Conservation (phyloP, 805 yeast genomes). For the Trichomonascus vanleenenianus region DNA sequence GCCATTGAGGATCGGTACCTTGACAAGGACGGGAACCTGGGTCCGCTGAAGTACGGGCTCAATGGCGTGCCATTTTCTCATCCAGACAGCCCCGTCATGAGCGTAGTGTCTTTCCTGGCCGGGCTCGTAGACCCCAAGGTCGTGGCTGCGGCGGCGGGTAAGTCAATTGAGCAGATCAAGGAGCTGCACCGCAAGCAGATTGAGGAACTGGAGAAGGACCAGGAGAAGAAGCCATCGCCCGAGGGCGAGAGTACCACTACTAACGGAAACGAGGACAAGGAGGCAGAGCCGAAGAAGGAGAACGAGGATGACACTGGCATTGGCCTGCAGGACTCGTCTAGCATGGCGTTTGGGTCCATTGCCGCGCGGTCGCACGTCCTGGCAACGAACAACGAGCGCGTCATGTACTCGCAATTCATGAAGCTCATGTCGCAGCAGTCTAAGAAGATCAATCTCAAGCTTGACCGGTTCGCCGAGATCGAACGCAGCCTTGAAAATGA, state of each 20-base stretch:
- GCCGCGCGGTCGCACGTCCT: slow-evolving; percentile 76
- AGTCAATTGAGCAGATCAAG: slow-evolving; percentile 46
- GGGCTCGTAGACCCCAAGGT: slow-evolving; percentile 79
- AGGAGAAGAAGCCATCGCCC: slow-evolving; percentile 1
- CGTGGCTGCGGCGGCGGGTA: slow-evolving; percentile 68
- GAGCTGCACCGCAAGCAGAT: slow-evolving; percentile 4
- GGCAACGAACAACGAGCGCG: slow-evolving; percentile 74
- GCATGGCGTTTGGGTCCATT: slow-evolving; percentile 63
- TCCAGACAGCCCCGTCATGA: slow-evolving; percentile 87
- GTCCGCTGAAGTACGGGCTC: slow-evolving; percentile 74
- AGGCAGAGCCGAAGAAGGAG: slow-evolving; percentile 5
- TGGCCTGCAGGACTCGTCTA: slow-evolving; percentile 39
- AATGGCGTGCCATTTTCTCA: slow-evolving; percentile 71
- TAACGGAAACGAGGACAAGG: slow-evolving; percentile 3
- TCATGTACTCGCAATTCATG: slow-evolving; percentile 47
- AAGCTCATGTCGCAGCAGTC: slow-evolving; percentile 64
- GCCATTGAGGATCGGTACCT: slow-evolving; percentile 75
- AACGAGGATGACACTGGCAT: slow-evolving; percentile 7
- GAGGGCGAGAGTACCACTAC: too few species aligned
- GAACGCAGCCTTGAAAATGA: slow-evolving; percentile 47
- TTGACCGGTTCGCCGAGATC: slow-evolving; percentile 54
- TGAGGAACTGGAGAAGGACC: slow-evolving; percentile 8
- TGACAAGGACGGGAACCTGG: slow-evolving; percentile 42
- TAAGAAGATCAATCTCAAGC: slow-evolving; percentile 65
- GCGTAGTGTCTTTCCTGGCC: slow-evolving; percentile 83